These are phyloP conservation scores for Penicillium odoratum DNA, from an alignment of 495 filamentous ascomycete species.

Conservation along the genomic window DNA sequence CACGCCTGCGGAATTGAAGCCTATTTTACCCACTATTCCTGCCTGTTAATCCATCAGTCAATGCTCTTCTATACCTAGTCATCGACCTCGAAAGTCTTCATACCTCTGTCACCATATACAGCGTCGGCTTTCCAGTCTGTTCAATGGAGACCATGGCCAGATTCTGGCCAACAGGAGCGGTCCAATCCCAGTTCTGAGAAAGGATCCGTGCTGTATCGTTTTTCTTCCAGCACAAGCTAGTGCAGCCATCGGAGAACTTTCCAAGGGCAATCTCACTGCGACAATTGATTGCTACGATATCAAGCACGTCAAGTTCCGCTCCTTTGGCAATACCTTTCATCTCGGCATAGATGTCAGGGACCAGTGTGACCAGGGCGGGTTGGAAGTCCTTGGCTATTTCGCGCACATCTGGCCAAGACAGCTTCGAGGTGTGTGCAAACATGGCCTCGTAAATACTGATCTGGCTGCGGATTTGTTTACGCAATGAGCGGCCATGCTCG, in stretches of 20 bases:
- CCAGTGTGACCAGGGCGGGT: conserved; percentile 33
- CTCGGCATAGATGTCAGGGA: conserved; percentile 51
- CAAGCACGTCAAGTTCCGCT: conserved; percentile 48
- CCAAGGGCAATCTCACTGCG: conserved; percentile 69
- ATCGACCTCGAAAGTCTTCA: background rate
- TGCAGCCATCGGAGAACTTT: conserved; percentile 64
- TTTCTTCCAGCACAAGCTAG: conserved; percentile 55
- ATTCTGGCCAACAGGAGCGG: conserved; percentile 48
- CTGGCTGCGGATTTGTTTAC: conserved; percentile 42
- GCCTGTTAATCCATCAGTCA: conserved; percentile 38
- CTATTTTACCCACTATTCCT: conserved; percentile 71
- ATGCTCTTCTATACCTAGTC: background rate
- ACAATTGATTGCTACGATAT: conserved; percentile 66
- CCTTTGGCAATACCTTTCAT: conserved; percentile 63
- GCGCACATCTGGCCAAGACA: conserved; percentile 51
- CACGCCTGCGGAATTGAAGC: conserved; percentile 61
- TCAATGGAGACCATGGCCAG: conserved; percentile 55
- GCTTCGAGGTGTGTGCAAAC: conserved; percentile 48
- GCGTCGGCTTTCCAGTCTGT: conserved; percentile 45
- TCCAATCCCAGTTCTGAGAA: conserved; percentile 71
- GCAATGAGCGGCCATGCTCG: conserved; percentile 52
- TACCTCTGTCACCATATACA: conserved; percentile 50
- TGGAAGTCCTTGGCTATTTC: conserved; percentile 47
- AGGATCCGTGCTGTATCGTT: conserved; percentile 41
- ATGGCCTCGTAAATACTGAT: conserved; percentile 53